phyloP scores from a whole-genome alignment of 345 rosid species.

The Linum lewisii region DNA sequence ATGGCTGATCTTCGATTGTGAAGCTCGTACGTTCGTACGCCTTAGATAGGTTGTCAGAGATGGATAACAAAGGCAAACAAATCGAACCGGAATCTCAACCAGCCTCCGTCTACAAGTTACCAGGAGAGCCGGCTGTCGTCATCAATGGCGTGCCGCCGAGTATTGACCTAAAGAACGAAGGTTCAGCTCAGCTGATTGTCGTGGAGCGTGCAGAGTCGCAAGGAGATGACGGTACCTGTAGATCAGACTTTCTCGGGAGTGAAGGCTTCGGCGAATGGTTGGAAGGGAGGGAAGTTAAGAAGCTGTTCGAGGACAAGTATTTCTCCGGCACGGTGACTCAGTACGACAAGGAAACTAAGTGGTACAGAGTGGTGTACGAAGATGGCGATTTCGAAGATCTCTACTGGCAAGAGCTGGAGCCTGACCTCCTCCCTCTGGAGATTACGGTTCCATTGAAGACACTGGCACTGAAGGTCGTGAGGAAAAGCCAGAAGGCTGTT shows the following conservation, averaged over 20 bases:
- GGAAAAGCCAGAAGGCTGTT: slow-evolving; percentile 29
- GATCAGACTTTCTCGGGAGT: slow-evolving; percentile 13
- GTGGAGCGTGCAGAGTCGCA: slow-evolving; percentile 16
- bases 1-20: background rate
- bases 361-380: slow-evolving; percentile 79
- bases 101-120: slow-evolving; percentile 37
- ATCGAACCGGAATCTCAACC: slow-evolving; percentile 23
- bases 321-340: slow-evolving; percentile 45
- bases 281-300: slow-evolving; percentile 67
- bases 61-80: background rate
- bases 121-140: slow-evolving; percentile 70
- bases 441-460: slow-evolving; percentile 54
- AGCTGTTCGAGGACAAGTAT: slow-evolving; percentile 39
- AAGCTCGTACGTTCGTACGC: background rate
- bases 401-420: slow-evolving; percentile 64
- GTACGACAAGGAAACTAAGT: slow-evolving; percentile 57
- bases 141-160: slow-evolving; percentile 74
- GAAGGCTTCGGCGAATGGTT: slow-evolving; percentile 68
- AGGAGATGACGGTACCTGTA: background rate
- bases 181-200: slow-evolving; percentile 9
- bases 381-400: slow-evolving; percentile 88
- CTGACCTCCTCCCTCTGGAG: slow-evolving; percentile 58
- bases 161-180: slow-evolving; percentile 12
- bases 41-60: background rate
- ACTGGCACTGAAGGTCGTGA: slow-evolving; percentile 37